Percentiles rank a stretch among this genome's conserved stretches.
Conservation (phyloP, 768 basidiomycete genomes). For the Leucocoprinus birnbaumii region DNA sequence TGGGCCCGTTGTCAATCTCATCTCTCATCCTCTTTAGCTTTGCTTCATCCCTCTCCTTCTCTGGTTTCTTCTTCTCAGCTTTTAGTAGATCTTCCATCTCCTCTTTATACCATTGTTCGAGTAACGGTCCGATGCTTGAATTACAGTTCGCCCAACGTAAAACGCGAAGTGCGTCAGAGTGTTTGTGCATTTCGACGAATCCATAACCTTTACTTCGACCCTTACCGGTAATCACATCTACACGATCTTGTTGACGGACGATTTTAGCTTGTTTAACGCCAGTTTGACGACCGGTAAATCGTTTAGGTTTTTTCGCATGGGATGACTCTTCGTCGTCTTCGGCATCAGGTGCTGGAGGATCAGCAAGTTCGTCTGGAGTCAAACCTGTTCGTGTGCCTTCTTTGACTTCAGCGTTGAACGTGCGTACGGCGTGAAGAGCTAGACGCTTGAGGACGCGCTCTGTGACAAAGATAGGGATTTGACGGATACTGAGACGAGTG, state of each 20-base stretch:
- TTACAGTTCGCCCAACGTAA: slow-evolving; percentile 96
- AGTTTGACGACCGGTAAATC: slow-evolving; percentile 24
- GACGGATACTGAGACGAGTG: slow-evolving; percentile 91
- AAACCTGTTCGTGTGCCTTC: slow-evolving; percentile 56
- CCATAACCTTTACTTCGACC: slow-evolving; percentile 93
- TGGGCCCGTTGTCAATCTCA: slow-evolving; percentile 42
- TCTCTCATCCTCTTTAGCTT: slow-evolving; percentile 55
- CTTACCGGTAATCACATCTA: slow-evolving; percentile 84
- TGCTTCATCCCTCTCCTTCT: slow-evolving; percentile 50
- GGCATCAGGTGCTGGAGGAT: slow-evolving; percentile 26
- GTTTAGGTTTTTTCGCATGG: slow-evolving; percentile 20
- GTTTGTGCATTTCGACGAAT: slow-evolving; percentile 86
- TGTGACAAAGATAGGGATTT: slow-evolving; percentile 86
- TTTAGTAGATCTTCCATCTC: slow-evolving; percentile 63
- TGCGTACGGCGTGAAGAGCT: slow-evolving; percentile 73
- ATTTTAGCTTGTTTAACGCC: slow-evolving; percentile 89
- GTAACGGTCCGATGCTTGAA: slow-evolving; percentile 54
- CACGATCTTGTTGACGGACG: slow-evolving; percentile 83
- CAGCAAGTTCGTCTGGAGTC: slow-evolving; percentile 67
- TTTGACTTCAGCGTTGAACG: slow-evolving; percentile 80
- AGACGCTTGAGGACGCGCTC: slow-evolving; percentile 90
- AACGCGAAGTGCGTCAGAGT: slow-evolving; percentile 88
- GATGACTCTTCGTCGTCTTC: slow-evolving; percentile 16
- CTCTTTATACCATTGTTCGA: slow-evolving; percentile 83
- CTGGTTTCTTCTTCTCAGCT: slow-evolving; percentile 58